These are phyloP conservation scores for Silene coronaria DNA, from an alignment of 179 eudicot species.

Conservation along the genomic window DNA sequence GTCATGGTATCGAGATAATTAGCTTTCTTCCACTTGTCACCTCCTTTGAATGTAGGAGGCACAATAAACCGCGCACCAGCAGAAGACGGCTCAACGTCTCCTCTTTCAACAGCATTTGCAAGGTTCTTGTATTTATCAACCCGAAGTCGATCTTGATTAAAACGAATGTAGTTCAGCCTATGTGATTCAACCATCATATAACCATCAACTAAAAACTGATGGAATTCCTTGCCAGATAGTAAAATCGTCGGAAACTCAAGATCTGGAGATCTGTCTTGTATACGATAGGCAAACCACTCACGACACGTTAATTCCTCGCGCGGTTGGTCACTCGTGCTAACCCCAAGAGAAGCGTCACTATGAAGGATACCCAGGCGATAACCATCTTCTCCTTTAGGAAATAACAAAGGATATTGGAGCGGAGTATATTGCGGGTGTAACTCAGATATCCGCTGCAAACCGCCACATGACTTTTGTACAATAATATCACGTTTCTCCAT, in stretches of 20 bases:
- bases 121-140: no score
- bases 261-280: not conserved
- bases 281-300: not conserved
- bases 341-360: not conserved
- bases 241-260: no score
- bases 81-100: no score
- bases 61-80: no score
- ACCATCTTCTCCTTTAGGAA: not conserved
- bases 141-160: no score
- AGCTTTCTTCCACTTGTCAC: not conserved
- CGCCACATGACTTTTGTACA: not conserved
- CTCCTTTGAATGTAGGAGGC: not conserved
- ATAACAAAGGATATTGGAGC: not conserved
- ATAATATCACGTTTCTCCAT: not conserved
- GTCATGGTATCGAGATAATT: not conserved
- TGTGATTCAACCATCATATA: no score
- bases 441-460: not conserved
- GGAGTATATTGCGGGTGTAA: not conserved
- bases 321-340: no score
- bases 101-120: no score
- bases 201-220: no score
- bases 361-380: not conserved
- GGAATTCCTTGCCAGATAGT: no score
- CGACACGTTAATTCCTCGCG: not conserved
- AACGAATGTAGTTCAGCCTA: no score